Conservation (phyloP, 352 stramenopile genomes). For the Globisporangium echinulatum region DNA sequence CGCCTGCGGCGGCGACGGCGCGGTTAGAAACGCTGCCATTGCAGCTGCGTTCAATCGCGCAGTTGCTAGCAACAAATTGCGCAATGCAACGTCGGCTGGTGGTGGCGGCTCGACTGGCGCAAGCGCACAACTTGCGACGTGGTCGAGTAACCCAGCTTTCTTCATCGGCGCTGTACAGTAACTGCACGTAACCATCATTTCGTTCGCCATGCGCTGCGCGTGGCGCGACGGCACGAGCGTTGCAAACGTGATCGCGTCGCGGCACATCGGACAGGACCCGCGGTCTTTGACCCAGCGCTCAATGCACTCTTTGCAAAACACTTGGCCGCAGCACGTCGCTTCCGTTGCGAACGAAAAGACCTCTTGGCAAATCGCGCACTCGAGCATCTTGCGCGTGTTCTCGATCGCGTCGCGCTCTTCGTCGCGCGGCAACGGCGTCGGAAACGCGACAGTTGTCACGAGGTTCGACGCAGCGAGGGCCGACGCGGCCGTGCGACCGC, state of each 20-base stretch:
- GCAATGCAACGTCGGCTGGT: constrained; percentile 61
- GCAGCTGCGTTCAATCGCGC: constrained; percentile 50
- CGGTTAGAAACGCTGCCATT: constrained; percentile 49
- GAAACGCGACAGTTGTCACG: constrained; percentile 62
- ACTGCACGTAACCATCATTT: constrained; percentile 70
- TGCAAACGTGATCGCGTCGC: constrained; percentile 64
- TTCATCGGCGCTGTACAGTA: constrained; percentile 70
- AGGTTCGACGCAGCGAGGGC: constrained; percentile 71
- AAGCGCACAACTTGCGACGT: constrained; percentile 60
- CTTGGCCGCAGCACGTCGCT: constrained; percentile 76
- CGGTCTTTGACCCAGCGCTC: constrained; percentile 80
- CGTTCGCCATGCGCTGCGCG: constrained; percentile 79
- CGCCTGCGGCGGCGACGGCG: constrained; percentile 47
- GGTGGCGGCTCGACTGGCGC: constrained; percentile 66
- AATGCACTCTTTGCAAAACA: constrained; percentile 82
- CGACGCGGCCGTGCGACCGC: constrained; percentile 66
- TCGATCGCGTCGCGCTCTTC: constrained; percentile 73
- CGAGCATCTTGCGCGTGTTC: constrained; percentile 82
- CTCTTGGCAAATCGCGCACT: constrained; percentile 83
- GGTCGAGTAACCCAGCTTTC: constrained; percentile 58
- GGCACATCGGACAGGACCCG: constrained; percentile 77
- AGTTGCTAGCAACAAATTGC: constrained; percentile 46
- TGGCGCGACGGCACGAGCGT: constrained; percentile 59
- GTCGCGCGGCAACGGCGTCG: constrained; percentile 54
- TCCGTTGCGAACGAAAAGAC: constrained; percentile 71